These are phyloP conservation scores for Colletotrichum sidae DNA, from an alignment of 2,329 filamentous ascomycete genomes.

Conservation along the genomic window DNA sequence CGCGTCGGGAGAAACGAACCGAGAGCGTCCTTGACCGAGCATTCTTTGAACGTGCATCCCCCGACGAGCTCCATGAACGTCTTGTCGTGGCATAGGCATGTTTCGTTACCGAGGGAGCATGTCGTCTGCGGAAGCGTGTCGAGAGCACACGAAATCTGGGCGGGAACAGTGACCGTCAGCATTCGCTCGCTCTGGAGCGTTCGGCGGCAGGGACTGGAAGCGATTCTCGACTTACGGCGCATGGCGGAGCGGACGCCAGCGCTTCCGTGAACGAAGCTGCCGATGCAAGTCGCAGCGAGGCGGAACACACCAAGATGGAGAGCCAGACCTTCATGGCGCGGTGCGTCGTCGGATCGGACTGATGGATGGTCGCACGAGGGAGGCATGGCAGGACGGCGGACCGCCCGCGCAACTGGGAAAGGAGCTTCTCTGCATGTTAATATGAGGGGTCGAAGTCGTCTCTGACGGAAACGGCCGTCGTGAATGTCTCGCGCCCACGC, in stretches of 20 bases:
- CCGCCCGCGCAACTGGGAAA: too few relatives aligned
- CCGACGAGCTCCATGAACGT: conserved; percentile 13
- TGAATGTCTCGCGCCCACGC: too few relatives aligned
- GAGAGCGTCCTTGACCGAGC: conserved; percentile 2
- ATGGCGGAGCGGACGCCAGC: neutral
- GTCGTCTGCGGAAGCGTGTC: conserved; percentile 1
- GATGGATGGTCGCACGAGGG: neutral
- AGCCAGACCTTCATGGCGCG: conserved; percentile 1
- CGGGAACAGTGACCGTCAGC: neutral
- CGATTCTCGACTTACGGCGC: neutral
- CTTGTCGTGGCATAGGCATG: conserved; percentile 14
- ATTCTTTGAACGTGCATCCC: neutral
- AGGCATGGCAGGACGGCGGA: neutral
- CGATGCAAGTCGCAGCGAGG: neutral
- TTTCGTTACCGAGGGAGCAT: conserved; percentile 10
- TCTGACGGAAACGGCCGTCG: too few relatives aligned
- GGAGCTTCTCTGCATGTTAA: too few relatives aligned
- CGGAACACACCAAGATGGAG: neutral
- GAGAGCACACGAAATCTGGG: conserved; percentile 5
- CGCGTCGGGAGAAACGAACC: neutral
- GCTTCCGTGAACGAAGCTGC: conserved; percentile 8
- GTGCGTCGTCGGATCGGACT: too few relatives aligned
- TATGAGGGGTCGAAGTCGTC: too few relatives aligned
- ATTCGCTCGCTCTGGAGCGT: neutral
- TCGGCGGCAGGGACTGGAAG: neutral